Percentiles rank a stretch among this genome's conserved stretches.
These are phyloP conservation scores for Paraconiothyrium brasiliense DNA, from an alignment of 2,329 filamentous ascomycete species.

Conservation along the genomic window DNA sequence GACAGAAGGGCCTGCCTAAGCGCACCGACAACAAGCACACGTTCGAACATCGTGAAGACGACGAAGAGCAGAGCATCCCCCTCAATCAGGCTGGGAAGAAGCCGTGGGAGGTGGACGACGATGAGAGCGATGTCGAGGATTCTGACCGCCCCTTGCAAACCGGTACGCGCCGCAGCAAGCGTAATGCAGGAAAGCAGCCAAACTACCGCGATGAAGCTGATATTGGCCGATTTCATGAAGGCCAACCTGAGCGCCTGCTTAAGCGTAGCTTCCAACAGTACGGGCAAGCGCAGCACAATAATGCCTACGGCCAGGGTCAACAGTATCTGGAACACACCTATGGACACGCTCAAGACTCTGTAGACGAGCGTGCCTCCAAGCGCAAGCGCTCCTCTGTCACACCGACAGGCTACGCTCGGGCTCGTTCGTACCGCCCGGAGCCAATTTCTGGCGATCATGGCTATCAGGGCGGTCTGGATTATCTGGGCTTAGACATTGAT, in stretches of 20 bases:
- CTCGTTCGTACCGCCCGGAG: not conserved
- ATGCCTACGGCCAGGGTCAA: not conserved
- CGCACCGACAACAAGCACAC: not conserved
- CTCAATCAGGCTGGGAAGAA: not conserved
- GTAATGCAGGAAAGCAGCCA: slow-evolving; percentile 5
- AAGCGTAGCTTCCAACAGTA: slow-evolving; percentile 4
- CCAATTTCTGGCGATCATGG: not conserved
- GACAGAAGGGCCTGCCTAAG: not conserved
- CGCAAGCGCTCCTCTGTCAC: not conserved
- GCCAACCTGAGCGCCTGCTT: not conserved
- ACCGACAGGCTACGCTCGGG: not conserved
- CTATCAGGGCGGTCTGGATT: not conserved
- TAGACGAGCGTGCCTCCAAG: not conserved
- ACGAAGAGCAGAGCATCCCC: not conserved
- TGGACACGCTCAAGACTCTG: not conserved
- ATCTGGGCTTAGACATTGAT: not conserved
- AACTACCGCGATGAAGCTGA: slow-evolving; percentile 9
- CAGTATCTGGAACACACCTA: not conserved
- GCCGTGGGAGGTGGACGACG: not conserved
- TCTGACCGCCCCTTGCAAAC: not conserved
- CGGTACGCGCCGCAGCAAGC: slow-evolving; percentile 10
- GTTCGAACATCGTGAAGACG: not conserved
- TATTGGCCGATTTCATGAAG: not conserved
- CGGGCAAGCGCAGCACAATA: not conserved
- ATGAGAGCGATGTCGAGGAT: slow-evolving; percentile 8